These are phyloP conservation scores for Pythium rishiriense DNA, from an alignment of 352 stramenopile species.

Conservation along the genomic window DNA sequence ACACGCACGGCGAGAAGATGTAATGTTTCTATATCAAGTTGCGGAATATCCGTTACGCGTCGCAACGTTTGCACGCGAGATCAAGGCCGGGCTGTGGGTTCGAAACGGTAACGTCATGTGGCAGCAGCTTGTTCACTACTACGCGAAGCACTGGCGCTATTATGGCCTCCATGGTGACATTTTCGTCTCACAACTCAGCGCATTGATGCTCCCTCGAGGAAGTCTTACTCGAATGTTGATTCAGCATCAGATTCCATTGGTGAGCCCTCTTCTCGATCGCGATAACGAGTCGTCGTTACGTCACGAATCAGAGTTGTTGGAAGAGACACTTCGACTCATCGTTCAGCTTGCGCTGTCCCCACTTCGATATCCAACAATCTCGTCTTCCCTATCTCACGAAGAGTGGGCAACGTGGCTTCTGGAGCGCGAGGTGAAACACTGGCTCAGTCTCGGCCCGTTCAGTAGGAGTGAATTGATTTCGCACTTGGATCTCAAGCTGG, in stretches of 20 bases:
- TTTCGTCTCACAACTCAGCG: constrained; percentile 64
- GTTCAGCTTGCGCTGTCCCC: constrained; percentile 62
- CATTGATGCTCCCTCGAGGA: constrained; percentile 50
- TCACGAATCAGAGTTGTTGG: constrained; percentile 54
- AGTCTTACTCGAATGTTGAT: constrained; percentile 59
- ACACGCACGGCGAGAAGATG: constrained; percentile 26
- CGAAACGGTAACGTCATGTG: constrained; percentile 81
- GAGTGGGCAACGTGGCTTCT: constrained; percentile 43
- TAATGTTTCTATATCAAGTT: constrained; percentile 49
- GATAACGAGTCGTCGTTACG: constrained; percentile 29
- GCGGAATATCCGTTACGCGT: constrained; percentile 61
- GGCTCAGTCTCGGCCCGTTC: constrained; percentile 66
- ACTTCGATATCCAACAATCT: constrained; percentile 39
- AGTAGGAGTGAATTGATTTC: constrained; percentile 66
- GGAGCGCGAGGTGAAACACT: constrained; percentile 78
- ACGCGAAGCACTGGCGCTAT: constrained; percentile 81
- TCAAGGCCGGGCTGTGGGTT: constrained; percentile 77
- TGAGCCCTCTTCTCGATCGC: constrained; percentile 20
- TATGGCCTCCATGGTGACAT: constrained; percentile 74
- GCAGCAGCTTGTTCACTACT: constrained; percentile 79
- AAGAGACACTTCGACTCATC: constrained; percentile 64
- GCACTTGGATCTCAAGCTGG: constrained; percentile 68
- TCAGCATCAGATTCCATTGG: constrained; percentile 41
- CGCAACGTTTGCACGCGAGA: constrained; percentile 61
- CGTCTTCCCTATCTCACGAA: constrained; percentile 23